Evolutionary conservation across 2,329 filamentous ascomycete genomes (phyloP).

Genomic region (Stachybotrys elegans): DNA sequence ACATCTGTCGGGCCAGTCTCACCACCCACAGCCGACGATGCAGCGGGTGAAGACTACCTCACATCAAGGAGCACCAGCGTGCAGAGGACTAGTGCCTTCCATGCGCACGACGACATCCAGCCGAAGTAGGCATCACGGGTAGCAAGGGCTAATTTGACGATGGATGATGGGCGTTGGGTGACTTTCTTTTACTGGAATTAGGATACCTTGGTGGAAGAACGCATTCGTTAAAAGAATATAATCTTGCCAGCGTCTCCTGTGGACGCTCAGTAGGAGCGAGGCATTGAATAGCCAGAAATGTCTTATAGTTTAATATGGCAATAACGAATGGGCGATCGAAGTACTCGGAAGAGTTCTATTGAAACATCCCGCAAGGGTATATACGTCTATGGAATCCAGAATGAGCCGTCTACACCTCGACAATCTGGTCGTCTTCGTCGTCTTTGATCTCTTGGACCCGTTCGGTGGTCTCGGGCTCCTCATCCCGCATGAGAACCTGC

Average conservation of each 20-base stretch:
- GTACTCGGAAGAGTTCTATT: too few species aligned
- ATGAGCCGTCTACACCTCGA: slow-evolving; percentile 40
- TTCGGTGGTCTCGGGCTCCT: slow-evolving; percentile 42
- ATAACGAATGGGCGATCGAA: too few species aligned
- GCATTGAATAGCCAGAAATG: too few species aligned
- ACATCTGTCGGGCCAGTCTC: slow-evolving; percentile 11
- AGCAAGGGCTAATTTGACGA: too few species aligned
- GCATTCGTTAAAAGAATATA: too few species aligned
- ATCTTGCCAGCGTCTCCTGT: too few species aligned
- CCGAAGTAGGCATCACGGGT: too few species aligned
- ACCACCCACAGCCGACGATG: slow-evolving; percentile 22
- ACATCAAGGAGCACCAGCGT: slow-evolving; percentile 18
- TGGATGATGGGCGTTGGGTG: too few species aligned
- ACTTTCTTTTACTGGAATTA: too few species aligned
- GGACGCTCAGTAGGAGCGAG: too few species aligned
- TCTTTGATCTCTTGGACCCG: slow-evolving; percentile 41
- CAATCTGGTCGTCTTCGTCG: slow-evolving; percentile 49
- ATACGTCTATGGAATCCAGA: neutral
- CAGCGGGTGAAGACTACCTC: slow-evolving; percentile 20
- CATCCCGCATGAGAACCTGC: slow-evolving; percentile 80
- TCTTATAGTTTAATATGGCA: too few species aligned
- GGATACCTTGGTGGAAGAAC: too few species aligned
- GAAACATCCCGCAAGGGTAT: neutral
- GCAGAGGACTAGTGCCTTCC: slow-evolving; percentile 35
- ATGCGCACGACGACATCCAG: slow-evolving; percentile 28